Evolutionary conservation across 2,329 filamentous ascomycete species (phyloP).

Genomic region (Calycina herbarum): DNA sequence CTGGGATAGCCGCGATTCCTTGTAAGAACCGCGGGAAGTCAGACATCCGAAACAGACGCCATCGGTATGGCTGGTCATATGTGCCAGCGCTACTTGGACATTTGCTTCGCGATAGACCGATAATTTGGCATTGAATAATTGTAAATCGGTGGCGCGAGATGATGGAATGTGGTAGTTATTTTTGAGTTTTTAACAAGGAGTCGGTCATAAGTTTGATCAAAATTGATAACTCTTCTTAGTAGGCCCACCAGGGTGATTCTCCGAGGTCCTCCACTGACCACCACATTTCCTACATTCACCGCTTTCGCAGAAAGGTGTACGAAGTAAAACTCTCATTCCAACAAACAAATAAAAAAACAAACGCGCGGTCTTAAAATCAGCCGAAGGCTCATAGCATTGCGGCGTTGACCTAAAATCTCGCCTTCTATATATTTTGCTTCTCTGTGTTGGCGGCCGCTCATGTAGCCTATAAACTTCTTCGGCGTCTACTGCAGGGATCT

Average conservation of each 20-base stretch:
- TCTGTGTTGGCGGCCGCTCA: background rate
- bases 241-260: no score
- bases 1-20: background rate
- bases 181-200: background rate
- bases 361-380: background rate
- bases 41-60: slow-evolving; percentile 10
- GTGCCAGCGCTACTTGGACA: background rate
- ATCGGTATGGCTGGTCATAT: background rate
- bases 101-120: no score
- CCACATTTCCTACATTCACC: no score
- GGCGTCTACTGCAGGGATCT: background rate
- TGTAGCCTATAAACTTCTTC: background rate
- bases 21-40: background rate
- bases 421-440: background rate
- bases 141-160: background rate
- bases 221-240: no score
- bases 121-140: no score
- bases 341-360: background rate
- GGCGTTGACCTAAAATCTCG: background rate
- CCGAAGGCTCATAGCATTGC: background rate
- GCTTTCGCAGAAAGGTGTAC: background rate
- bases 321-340: background rate
- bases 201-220: no score
- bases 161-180: background rate
- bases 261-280: no score